Conservation (phyloP, 495 filamentous ascomycete species). For the Niebla homalea region DNA sequence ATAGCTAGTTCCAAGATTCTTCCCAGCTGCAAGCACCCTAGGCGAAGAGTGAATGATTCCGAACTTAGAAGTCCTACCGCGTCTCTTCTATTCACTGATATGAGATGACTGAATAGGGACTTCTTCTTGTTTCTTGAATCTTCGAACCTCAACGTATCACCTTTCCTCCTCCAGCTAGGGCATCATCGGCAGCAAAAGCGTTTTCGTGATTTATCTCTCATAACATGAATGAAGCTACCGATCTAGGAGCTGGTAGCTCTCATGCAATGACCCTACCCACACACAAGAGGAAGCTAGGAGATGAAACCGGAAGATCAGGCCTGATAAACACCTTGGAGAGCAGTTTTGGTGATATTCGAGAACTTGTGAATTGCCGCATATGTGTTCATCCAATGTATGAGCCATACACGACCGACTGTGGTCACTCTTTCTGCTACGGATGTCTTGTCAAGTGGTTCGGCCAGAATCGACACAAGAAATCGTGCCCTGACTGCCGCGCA, state of each 20-base stretch:
- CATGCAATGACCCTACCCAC: not conserved
- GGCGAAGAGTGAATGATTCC: too few relatives aligned
- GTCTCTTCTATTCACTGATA: too few relatives aligned
- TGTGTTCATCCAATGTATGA: slow-evolving; percentile 59
- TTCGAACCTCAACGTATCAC: too few relatives aligned
- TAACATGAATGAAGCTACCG: too few relatives aligned
- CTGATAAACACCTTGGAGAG: slow-evolving; percentile 36
- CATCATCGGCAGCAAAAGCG: too few relatives aligned
- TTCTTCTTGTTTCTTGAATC: too few relatives aligned
- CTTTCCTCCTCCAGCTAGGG: too few relatives aligned
- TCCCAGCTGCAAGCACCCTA: too few relatives aligned
- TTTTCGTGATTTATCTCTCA: too few relatives aligned
- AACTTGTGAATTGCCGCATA: slow-evolving; percentile 49
- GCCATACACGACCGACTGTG: slow-evolving; percentile 57
- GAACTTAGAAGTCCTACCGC: too few relatives aligned
- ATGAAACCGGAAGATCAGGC: slow-evolving; percentile 2
- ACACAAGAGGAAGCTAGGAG: not conserved
- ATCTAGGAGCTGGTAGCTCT: not conserved
- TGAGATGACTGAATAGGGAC: too few relatives aligned
- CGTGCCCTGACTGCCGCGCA: slow-evolving; percentile 59
- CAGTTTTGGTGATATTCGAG: slow-evolving; percentile 37
- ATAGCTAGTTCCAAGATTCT: too few relatives aligned
- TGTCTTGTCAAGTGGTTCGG: slow-evolving; percentile 56
- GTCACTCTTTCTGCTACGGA: slow-evolving; percentile 65
- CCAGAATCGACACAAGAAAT: slow-evolving; percentile 45